These are phyloP conservation scores for Solanum boliviense DNA, from an alignment of 257 asterid species.

Conservation along the genomic window DNA sequence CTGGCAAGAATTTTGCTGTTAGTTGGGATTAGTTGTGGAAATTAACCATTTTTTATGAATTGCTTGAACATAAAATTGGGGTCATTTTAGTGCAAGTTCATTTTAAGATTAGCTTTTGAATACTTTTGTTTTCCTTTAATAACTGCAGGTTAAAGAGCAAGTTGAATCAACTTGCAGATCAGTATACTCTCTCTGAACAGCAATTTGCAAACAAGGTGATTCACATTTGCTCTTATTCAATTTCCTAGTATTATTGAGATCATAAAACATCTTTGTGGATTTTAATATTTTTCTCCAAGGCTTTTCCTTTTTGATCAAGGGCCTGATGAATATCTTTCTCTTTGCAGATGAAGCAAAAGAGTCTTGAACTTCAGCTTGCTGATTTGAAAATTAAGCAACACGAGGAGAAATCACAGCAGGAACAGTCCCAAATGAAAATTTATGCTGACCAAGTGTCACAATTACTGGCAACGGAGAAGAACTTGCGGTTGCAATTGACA, in stretches of 20 bases:
- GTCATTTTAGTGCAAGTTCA: neutral
- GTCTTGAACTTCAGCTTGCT: slow-evolving; percentile 86
- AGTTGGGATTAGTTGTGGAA: neutral
- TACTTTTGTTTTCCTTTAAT: neutral
- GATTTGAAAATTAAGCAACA: slow-evolving; percentile 84
- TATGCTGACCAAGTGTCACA: slow-evolving; percentile 90
- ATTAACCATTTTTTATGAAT: neutral
- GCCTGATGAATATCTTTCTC: slow-evolving; percentile 3
- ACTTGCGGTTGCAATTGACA: slow-evolving; percentile 81
- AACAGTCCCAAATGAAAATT: slow-evolving; percentile 81
- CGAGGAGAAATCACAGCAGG: slow-evolving; percentile 72
- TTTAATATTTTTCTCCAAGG: neutral
- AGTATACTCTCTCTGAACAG: slow-evolving; percentile 79
- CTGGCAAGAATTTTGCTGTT: neutral
- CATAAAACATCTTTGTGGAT: neutral
- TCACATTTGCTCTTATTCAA: neutral
- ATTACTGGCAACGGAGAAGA: slow-evolving; percentile 81
- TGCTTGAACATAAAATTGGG: neutral
- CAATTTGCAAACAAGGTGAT: slow-evolving; percentile 75
- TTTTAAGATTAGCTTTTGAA: neutral
- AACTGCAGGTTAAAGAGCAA: slow-evolving; percentile 72
- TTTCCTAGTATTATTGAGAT: neutral
- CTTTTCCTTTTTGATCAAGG: neutral
- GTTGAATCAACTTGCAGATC: slow-evolving; percentile 77
- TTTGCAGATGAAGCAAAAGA: slow-evolving; percentile 83